Conservation (phyloP, 331 rosid species). For the Rosa hybrid region DNA sequence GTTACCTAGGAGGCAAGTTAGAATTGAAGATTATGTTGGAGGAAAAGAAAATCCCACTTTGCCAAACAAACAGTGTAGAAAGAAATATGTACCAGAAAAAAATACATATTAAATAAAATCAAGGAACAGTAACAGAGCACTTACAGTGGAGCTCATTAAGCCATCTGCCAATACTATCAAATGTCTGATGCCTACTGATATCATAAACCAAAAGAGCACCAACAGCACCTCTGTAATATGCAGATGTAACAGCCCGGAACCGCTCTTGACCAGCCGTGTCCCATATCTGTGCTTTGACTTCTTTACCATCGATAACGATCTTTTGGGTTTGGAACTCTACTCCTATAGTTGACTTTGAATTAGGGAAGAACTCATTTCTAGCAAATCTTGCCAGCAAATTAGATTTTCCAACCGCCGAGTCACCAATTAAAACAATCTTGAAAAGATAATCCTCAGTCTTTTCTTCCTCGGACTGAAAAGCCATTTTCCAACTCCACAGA, state of each 20-base stretch:
- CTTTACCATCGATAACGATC: constrained; percentile 82
- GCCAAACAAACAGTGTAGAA: background rate
- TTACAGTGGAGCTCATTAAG: constrained; percentile 92
- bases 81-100: background rate
- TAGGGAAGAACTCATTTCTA: constrained; percentile 91
- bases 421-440: constrained; percentile 92
- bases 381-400: constrained; percentile 95
- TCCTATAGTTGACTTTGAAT: constrained; percentile 91
- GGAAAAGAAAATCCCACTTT: background rate
- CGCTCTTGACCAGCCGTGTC: constrained; percentile 97
- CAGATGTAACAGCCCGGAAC: constrained; percentile 74
- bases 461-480: constrained; percentile 62
- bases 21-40: background rate
- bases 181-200: constrained; percentile 83
- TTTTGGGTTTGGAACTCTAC: constrained; percentile 94
- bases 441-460: constrained; percentile 93
- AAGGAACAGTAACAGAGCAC: constrained; percentile 26
- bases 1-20: background rate
- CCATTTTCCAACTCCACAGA: constrained; percentile 62
- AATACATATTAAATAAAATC: background rate
- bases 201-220: constrained; percentile 94
- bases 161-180: constrained; percentile 92
- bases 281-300: constrained; percentile 95
- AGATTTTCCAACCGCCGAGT: constrained; percentile 94
- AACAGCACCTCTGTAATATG: constrained; percentile 92